Evolutionary conservation across 352 stramenopile species (phyloP).

Genomic region (Albugo candida): DNA sequence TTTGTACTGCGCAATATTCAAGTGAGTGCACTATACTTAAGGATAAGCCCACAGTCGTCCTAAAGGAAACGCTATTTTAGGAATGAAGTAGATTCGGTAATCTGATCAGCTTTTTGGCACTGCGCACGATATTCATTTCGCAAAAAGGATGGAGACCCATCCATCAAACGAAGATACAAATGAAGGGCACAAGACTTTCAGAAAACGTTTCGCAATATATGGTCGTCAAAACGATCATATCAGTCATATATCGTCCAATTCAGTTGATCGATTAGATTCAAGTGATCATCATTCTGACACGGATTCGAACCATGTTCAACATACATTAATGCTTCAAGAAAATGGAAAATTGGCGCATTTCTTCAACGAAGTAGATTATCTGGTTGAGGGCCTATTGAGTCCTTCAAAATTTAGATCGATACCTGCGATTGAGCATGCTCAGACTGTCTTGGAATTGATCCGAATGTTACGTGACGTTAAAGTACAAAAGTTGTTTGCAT

Average conservation of each 20-base stretch:
- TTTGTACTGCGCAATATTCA: too few species aligned
- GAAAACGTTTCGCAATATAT: conserved; percentile 31
- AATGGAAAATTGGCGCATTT: conserved; percentile 25
- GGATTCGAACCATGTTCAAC: conserved; percentile 13
- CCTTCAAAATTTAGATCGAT: not conserved
- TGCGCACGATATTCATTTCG: too few species aligned
- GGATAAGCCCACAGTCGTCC: too few species aligned
- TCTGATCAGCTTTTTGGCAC: too few species aligned
- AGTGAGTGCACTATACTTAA: too few species aligned
- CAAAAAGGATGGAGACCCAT: too few species aligned
- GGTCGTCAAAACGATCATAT: conserved; percentile 22
- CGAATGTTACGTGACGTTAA: conserved; percentile 14
- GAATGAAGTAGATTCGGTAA: too few species aligned
- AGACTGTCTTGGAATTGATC: conserved; percentile 21
- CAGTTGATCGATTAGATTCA: not conserved
- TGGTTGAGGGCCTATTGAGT: conserved; percentile 29
- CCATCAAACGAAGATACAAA: not conserved
- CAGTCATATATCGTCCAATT: conserved; percentile 15
- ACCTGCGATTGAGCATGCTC: conserved; percentile 4
- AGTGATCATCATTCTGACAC: conserved; percentile 2
- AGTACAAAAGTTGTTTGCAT: conserved; percentile 16
- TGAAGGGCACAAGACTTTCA: conserved; percentile 11
- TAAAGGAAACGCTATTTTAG: too few species aligned
- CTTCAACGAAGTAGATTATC: conserved; percentile 35
- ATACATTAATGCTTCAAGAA: conserved; percentile 35